These are phyloP conservation scores for Gentiana dahurica DNA, from an alignment of 257 asterid genomes.

Conservation along the genomic window DNA sequence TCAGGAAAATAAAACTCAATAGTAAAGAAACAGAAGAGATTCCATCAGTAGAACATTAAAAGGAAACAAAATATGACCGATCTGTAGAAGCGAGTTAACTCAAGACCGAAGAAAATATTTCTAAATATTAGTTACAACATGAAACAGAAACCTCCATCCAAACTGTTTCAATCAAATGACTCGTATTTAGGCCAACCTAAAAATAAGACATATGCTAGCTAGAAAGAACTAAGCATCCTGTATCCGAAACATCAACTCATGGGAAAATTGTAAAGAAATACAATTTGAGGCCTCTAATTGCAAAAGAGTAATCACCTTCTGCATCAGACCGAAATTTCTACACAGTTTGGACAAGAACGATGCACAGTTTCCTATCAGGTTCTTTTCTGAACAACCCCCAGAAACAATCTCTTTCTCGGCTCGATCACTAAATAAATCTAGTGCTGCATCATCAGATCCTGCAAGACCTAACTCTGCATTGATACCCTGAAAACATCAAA, in stretches of 20 bases:
- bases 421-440: slow-evolving; percentile 66
- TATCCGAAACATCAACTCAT: too few relatives aligned
- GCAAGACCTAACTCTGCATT: slow-evolving; percentile 87
- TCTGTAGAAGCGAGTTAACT: background rate
- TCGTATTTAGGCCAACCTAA: too few relatives aligned
- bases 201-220: too few relatives aligned
- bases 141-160: too few relatives aligned
- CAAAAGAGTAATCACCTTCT: slow-evolving; percentile 52
- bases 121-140: background rate
- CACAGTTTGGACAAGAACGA: slow-evolving; percentile 70
- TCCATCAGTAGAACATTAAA: background rate
- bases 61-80: background rate
- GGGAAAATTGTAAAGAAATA: background rate
- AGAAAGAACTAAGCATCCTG: too few relatives aligned
- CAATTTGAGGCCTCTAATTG: background rate
- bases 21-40: background rate
- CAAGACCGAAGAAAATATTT: background rate
- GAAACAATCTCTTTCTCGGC: slow-evolving; percentile 91
- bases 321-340: slow-evolving; percentile 79
- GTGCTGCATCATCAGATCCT: slow-evolving; percentile 86
- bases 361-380: slow-evolving; percentile 78
- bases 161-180: too few relatives aligned
- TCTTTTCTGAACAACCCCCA: slow-evolving; percentile 42
- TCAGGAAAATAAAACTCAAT: background rate
- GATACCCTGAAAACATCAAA: slow-evolving; percentile 46